Evolutionary conservation across 768 basidiomycete genomes (phyloP), one percentile per base, ranked within the genome.

Genomic region (Sistotremastrum niveocremeum): DNA sequence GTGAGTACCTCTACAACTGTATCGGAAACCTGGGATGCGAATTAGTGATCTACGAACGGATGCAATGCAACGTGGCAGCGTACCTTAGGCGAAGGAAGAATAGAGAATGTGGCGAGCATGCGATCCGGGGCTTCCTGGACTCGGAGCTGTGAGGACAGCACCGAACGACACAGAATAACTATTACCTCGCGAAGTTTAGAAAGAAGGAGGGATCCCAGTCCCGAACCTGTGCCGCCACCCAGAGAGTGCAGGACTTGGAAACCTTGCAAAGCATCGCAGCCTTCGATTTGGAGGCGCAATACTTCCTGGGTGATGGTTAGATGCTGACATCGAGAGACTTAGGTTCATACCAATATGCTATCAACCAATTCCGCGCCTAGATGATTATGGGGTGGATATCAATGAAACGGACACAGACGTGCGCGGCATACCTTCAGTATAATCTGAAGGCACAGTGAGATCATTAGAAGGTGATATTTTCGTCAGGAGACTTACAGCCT

Each of bases 341-440:
- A 34, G 32, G 20, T 12, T 46, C 58, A 6, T 54, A 79, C 84
- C 51, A 89, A 63, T 46, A 94, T 77, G n/a, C 74, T 66, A 40
- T 93, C 93, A 39, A 90, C 76, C 3, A 98, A 74, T 60, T 98
- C 93, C 34, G 93, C 93, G 49, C 91, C 87, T 85, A 45, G 9
- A 40, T 10, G 40, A 42, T 46, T 1, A 50, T 37, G 33, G n/a
- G 4, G 46, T 33, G 33, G 29, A 31, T 37, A 29, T 28, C 2
- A 30, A 51, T 38, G 7, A 36, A 29, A 46, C 28, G 12, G 12
- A n/a, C 32, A 36, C 7, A 41, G 34, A 30, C 29, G 1, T 31
- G 42, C 60, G 43, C 49, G 53, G 56, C 47, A 49, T 64, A 77
- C 89, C 87, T 67, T 93, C 91, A 2, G 89, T 94, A 57, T 93